Percentiles rank a stretch among this genome's conserved stretches.
Conservation (phyloP, 2,329 filamentous ascomycete species). For the Pseudopithomyces maydicus region DNA sequence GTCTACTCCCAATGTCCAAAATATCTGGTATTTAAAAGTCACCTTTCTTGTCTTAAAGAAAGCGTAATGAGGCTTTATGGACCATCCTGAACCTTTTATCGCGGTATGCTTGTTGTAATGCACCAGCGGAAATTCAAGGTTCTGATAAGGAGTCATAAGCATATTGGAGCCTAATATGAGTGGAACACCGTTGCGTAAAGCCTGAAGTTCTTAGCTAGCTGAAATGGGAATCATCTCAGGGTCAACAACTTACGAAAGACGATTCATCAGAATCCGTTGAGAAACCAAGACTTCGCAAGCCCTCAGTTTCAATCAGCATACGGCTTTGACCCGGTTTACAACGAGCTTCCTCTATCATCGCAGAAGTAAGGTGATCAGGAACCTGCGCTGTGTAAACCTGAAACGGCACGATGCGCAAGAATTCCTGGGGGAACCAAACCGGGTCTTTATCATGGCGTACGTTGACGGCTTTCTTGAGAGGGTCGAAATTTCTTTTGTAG, state of each 20-base stretch:
- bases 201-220: neutral
- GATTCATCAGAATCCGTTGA: neutral
- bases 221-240: neutral
- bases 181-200: neutral
- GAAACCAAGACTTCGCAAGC: slow-evolving; percentile 18
- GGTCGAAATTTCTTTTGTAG: neutral
- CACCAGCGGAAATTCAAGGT: neutral
- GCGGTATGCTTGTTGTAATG: neutral
- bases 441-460: neutral
- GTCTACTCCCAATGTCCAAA: neutral
- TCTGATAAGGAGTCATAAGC: neutral
- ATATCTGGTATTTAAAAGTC: neutral
- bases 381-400: slow-evolving; percentile 22
- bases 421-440: slow-evolving; percentile 14
- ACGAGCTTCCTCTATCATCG: slow-evolving; percentile 22
- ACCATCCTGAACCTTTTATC: neutral
- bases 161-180: neutral
- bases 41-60: neutral
- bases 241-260: neutral
- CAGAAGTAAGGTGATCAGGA: slow-evolving; percentile 14
- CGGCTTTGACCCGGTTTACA: slow-evolving; percentile 8
- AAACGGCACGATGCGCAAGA: slow-evolving; percentile 15
- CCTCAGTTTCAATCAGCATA: slow-evolving; percentile 23
- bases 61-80: neutral
- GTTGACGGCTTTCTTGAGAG: neutral